Evolutionary conservation across 441 rosid species (phyloP), one percentile per base, ranked within the genome.

Genomic region (Erodium texanum): DNA sequence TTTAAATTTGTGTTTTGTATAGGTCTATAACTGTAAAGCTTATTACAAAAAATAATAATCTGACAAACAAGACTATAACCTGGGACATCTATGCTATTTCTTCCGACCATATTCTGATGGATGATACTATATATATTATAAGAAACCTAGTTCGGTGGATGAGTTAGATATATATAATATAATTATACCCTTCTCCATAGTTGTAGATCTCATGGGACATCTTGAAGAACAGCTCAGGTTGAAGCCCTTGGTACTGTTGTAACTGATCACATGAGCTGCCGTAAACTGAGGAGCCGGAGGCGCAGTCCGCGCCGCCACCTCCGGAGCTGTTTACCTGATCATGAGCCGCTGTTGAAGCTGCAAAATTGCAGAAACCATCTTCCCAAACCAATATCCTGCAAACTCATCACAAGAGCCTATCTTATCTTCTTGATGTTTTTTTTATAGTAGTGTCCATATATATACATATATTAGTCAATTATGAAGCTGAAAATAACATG

Each of bases 161-260:
- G 29, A 27, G n/a, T n/a, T n/a, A n/a, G n/a, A n/a, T n/a, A n/a
- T n/a, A 27, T 27, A 27, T 1, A 27, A 27, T 27, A 27, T 27
- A 27, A 27, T 27, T 27, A 27, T 27, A 93, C 98, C 98, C 98
- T 89, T 93, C 98, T 77, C 98, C 98, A 69, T 93, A 93, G 81
- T 90, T 90, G 90, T 93, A 93, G 80, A 93, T 93, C 86, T 93
- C 98, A 74, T 90, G 98, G 32, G 98, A 93, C 98, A 93, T 93
- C 87, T 93, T 93, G 83, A 93, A 93, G 85, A 93, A 93, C 52
- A 90, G 87, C 84, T 93, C 97, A 2, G 98, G 98, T 71, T 90
- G 97, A 70, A 93, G 86, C 9, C 98, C 94, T 85, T 87, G 98
- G 67, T 80, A 87, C 62, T 78, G 94, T 69, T 83, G 97, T 74